Percentiles rank a stretch among this genome's conserved stretches.
phyloP scores from a whole-genome alignment of 208 protist genomes.

The Leishmania aethiopica region DNA sequence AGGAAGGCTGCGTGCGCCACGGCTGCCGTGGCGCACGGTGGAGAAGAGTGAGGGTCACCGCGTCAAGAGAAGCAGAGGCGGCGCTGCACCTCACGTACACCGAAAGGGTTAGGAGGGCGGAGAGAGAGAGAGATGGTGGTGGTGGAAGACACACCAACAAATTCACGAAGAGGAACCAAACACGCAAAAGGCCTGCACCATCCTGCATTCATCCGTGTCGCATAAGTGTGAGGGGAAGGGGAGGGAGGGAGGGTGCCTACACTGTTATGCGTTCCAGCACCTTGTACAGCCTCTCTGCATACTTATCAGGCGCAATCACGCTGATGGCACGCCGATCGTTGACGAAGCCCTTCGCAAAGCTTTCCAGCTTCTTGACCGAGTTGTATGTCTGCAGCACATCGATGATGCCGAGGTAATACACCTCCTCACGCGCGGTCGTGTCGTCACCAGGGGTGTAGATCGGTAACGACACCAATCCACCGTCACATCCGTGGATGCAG shows the following conservation, averaged over 20 bases:
- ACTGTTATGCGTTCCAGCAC: slow-evolving; percentile 79
- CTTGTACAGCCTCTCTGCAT: slow-evolving; percentile 79
- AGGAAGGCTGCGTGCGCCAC: background rate
- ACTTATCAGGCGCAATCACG: slow-evolving; percentile 85
- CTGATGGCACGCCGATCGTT: slow-evolving; percentile 79
- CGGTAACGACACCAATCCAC: slow-evolving; percentile 78
- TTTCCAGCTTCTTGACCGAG: slow-evolving; percentile 82
- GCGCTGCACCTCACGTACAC: background rate
- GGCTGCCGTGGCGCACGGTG: background rate
- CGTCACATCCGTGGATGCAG: slow-evolving; percentile 81
- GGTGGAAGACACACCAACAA: background rate
- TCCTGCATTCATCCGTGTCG: background rate
- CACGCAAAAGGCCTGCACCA: background rate
- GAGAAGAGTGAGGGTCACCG: background rate
- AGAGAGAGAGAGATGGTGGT: background rate
- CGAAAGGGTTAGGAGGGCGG: background rate
- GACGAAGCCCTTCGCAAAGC: slow-evolving; percentile 83
- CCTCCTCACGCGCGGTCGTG: slow-evolving; percentile 76
- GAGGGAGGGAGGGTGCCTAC: slow-evolving; percentile 17
- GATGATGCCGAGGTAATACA: slow-evolving; percentile 94
- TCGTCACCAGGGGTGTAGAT: slow-evolving; percentile 72
- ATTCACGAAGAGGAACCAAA: background rate
- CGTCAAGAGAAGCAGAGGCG: background rate
- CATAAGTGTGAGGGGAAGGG: background rate
- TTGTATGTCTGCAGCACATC: slow-evolving; percentile 94